Evolutionary conservation across 192 early-diverging fungal genomes (phyloP).

Genomic region (Geosiphon pyriformis): DNA sequence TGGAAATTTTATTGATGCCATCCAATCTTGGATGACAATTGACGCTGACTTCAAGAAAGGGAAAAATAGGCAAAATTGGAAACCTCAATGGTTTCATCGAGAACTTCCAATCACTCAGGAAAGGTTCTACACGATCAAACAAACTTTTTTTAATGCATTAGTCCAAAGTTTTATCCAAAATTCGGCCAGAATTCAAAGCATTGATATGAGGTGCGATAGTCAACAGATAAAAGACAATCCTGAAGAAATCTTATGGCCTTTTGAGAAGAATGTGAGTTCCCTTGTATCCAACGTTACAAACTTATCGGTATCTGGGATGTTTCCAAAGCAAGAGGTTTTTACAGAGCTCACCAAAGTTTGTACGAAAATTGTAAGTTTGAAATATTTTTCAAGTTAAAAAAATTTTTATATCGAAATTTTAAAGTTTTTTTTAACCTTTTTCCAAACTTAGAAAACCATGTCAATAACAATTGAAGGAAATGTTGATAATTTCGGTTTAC

Average conservation of each 20-base stretch:
- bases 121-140: neutral
- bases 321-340: neutral
- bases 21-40: neutral
- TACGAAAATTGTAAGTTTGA: neutral
- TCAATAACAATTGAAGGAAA: neutral
- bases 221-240: neutral
- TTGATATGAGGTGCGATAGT: neutral
- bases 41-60: neutral
- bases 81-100: neutral
- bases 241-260: neutral
- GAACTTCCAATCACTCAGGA: neutral
- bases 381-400: too few species aligned
- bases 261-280: neutral
- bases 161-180: neutral
- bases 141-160: neutral
- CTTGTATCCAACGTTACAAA: neutral
- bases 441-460: neutral
- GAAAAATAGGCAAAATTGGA: neutral
- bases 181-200: neutral
- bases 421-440: neutral
- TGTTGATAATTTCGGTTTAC: neutral
- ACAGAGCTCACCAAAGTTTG: neutral
- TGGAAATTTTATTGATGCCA: neutral
- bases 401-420: neutral
- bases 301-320: neutral